phyloP scores from a whole-genome alignment of 108 stramenopile genomes.

The Skeletonema tropicum region DNA sequence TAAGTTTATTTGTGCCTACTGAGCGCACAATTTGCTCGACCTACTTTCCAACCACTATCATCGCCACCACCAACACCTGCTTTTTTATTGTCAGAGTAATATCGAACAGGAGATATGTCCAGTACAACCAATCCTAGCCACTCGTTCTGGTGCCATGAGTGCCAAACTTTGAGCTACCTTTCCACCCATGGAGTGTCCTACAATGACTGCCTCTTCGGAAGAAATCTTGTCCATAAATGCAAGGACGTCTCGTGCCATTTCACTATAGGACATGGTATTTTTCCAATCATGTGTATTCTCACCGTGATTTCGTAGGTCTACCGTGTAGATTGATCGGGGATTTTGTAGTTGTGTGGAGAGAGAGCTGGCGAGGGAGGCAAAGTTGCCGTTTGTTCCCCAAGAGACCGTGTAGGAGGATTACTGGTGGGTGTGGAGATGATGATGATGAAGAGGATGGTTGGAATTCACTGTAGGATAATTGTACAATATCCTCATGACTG shows the following conservation, averaged over 20 bases:
- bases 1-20: constrained; percentile 51
- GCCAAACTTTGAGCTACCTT: constrained; percentile 89
- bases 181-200: constrained; percentile 96
- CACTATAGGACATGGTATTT: constrained; percentile 75
- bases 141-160: constrained; percentile 77
- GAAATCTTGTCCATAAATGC: constrained; percentile 61
- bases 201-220: constrained; percentile 65
- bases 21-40: constrained; percentile 84
- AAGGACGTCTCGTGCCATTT: constrained; percentile 90
- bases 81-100: constrained; percentile 59
- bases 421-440: constrained; percentile 30
- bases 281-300: constrained; percentile 68
- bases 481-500: constrained; percentile 16
- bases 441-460: constrained; percentile 16
- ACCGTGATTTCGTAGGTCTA: constrained; percentile 96
- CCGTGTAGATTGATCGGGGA: constrained; percentile 62
- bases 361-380: constrained; percentile 79
- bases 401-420: constrained; percentile 86
- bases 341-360: constrained; percentile 70
- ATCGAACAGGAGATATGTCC: constrained; percentile 92
- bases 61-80: constrained; percentile 14
- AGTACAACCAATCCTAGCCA: constrained; percentile 86
- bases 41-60: constrained; percentile 75
- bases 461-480: constrained; percentile 46
- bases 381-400: constrained; percentile 94